Evolutionary conservation across 495 filamentous ascomycete genomes (phyloP), one percentile per base, ranked within the genome.

Genomic region (Cercophora samala): DNA sequence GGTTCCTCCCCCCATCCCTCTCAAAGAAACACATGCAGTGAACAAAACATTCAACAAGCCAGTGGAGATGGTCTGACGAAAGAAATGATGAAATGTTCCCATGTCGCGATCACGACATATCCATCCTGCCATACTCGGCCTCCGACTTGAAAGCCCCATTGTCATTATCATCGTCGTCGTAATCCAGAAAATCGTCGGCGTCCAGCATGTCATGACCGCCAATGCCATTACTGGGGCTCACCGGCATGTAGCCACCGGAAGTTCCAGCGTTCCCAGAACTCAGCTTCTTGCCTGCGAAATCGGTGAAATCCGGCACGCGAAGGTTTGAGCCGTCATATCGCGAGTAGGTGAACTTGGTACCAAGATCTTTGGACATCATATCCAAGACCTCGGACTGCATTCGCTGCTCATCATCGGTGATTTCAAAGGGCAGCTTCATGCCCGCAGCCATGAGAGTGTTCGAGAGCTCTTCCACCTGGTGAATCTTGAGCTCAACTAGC

Each of bases 361-460:
- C 53, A 8, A 64, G 58, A 25, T 62, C 69, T 80, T 71, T 78
- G 75, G 71, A 71, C 72, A 97, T 84, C 1, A 94, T 90, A 69
- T 93, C 91, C 68, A 91, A 81, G 29, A 99, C 86, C 78, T 99
- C 95, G 9, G 88, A 92, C 54, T 91, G 90, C 95, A 99, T 97
- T 21, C 95, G 89, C 73, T 89, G 89, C 76, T 99, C 95, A 46
- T 97, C 95, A 72, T 99, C 95, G 5, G 89, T 92, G 62, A 89
- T 84, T 66, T 95, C 89, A 69, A 95, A 93, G 0, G 93, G 93
- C 74, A 89, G 91, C 4, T 78, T 84, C 19, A 87, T 88, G 22
- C 93, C 93, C 0, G 91, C 81, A 60, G 87, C 87, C 42, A 82
- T 76, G 66, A 98, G 86, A 58, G 88, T 78, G 62, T 93, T 88